Base-by-base conservation (phyloP, 768 basidiomycete species). In the Russula lepida region DNA sequence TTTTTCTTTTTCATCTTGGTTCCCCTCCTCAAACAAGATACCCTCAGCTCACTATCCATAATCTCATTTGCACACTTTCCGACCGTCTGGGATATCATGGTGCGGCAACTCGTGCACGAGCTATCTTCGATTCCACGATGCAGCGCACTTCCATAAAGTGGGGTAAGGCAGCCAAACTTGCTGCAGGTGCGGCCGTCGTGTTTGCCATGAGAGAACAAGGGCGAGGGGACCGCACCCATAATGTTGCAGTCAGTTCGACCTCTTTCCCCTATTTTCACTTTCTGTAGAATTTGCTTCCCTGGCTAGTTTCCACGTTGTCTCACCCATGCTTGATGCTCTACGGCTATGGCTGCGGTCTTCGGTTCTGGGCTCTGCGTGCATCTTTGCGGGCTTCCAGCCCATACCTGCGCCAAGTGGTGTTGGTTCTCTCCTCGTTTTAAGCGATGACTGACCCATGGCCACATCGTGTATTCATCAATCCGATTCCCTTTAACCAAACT, bases 81-180 rank as follows among this genome's bases (percentile, higher is more conserved):
- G 73, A 76, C 52, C 82, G 81, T 66, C 74, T 90, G 30, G 79
- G 79, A 67, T 78, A 77, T 61, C 72, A 84, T 66, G 84, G 84
- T 69, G 74, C 84, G 67, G 77, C 84, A 63, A 77, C 81, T 66
- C 87, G 89, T 65, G 85, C 86, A 13, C 79, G 79, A 60, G 77
- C 77, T 58, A 72, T 92, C 28, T 92, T 92, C 73, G 80, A 81
- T 72, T 83, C 85, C 66, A 81, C 82, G 27, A 88, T 84, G 81
- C 62, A 72, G 25, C 76, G 75, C 33, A 81, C 58, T 19, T 71
- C 75, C 11, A 85, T 82, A 69, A 81, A 81, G 39, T 93, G 89
- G 89, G 90, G 91, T 39, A 78, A 82, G 54, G 84, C 79, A 64
- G 84, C 89, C 23, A 89, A 81, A 71, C 74, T 82, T 47, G 77